phyloP scores from a whole-genome alignment of 208 protist genomes.

The Trichomonas tenax region DNA sequence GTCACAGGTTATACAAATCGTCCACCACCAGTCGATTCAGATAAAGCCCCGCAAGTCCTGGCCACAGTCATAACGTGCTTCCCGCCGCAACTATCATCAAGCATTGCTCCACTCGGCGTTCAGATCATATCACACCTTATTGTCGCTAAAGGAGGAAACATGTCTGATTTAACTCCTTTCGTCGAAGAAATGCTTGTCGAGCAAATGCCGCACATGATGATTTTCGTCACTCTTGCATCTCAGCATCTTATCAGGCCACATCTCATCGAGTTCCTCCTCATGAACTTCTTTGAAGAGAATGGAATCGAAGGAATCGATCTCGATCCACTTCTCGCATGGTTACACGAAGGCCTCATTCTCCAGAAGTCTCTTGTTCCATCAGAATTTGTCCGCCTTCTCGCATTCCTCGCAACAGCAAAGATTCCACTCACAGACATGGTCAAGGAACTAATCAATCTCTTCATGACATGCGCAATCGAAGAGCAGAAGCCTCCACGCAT shows the following conservation, averaged over 20 bases:
- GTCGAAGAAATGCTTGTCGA: neutral
- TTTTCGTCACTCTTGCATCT: neutral
- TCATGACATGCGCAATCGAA: neutral
- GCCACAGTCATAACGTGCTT: neutral
- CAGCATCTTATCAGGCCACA: neutral
- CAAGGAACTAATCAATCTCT: neutral
- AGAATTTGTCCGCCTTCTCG: neutral
- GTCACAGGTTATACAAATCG: neutral
- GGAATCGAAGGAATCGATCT: neutral
- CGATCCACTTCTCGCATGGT: neutral
- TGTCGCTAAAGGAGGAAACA: neutral
- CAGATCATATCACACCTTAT: neutral
- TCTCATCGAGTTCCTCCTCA: neutral
- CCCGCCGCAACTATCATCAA: neutral
- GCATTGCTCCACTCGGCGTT: neutral
- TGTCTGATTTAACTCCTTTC: neutral
- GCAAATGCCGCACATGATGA: neutral
- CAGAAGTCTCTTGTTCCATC: neutral
- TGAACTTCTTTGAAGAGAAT: neutral
- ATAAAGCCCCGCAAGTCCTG: neutral
- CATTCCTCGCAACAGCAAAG: neutral
- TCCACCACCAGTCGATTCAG: neutral
- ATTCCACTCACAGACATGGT: neutral
- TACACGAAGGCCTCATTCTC: neutral
- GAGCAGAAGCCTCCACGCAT: neutral